Evolutionary conservation across 2,329 filamentous ascomycete species (phyloP).

Genomic region (Colletotrichum australisinense): DNA sequence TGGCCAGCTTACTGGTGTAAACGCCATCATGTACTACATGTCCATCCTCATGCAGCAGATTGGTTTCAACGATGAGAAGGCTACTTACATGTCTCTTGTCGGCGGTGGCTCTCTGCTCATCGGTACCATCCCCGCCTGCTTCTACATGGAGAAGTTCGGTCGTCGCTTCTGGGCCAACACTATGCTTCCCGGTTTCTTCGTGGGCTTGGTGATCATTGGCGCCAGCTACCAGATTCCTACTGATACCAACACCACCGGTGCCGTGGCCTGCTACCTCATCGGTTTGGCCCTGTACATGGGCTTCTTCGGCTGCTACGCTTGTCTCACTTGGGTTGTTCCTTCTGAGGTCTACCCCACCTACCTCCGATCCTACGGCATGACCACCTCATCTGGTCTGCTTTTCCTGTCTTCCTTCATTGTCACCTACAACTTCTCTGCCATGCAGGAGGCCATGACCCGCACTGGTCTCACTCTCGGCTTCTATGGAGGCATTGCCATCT

Average conservation of each 20-base stretch:
- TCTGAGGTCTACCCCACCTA: constrained; percentile 80
- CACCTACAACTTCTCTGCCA: constrained; percentile 79
- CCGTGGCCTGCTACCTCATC: constrained; percentile 72
- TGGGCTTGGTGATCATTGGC: constrained; percentile 76
- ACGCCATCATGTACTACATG: constrained; percentile 81
- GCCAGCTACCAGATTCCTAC: constrained; percentile 68
- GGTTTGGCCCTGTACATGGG: constrained; percentile 77
- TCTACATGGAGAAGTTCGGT: constrained; percentile 79
- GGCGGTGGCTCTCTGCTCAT: constrained; percentile 75
- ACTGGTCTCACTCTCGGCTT: constrained; percentile 77
- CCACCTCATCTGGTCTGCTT: constrained; percentile 73
- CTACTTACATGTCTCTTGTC: constrained; percentile 81
- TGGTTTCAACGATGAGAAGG: constrained; percentile 70
- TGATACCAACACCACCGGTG: constrained; percentile 55
- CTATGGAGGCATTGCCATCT: constrained; percentile 77
- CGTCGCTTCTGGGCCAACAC: constrained; percentile 80
- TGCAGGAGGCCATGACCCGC: constrained; percentile 74
- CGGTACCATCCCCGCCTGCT: constrained; percentile 75
- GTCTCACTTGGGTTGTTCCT: constrained; percentile 74
- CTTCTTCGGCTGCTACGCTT: constrained; percentile 76
- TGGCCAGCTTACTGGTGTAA: constrained; percentile 78
- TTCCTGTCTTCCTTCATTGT: constrained; percentile 80
- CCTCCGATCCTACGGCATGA: constrained; percentile 79
- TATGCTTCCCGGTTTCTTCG: constrained; percentile 78
- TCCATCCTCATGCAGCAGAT: constrained; percentile 74